Evolutionary conservation across 139 green algal genomes (phyloP), one percentile per base, ranked within the genome.

Genomic region (Mesostigma viride): DNA sequence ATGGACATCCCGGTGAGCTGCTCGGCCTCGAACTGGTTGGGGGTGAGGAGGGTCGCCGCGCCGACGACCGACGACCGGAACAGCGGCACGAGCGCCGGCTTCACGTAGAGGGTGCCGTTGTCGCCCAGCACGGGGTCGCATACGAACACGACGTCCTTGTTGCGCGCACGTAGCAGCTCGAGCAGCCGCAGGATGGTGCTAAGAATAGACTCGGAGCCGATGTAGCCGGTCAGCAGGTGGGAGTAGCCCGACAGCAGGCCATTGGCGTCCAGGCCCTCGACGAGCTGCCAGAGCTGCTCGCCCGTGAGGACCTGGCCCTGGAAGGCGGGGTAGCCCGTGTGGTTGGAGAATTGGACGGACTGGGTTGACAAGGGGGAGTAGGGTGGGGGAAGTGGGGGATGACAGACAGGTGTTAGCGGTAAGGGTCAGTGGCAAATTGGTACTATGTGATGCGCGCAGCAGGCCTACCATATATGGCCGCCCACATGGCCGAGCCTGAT

Each of bases 71-170:
- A 67, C 30, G 6, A 74, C 30, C 0, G 35, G 70, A 91, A 97
- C 0, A 83, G 77, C 0, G 74, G 58, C 11, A 92, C 78, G 28
- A 96, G 60, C 14, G 94, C 87, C 8, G 71, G 63, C 2, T 62
- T 35, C 0, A 92, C 77, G 70, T 96, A 97, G 46, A 96, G 64
- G 6, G 70, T 69, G 2, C 88, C 91, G 44, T 96, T 69, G 34
- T 97, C 91, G 2, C 91, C 91, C 78, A 95, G 74, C 1, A 97
- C 91, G 0, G 91, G 91, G 69, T 97, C 91, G 66, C 91, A 97
- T 26, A 96, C 87, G 28, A 70, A 80, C 20, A 76, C 40, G 0
- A 95, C 69, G 36, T 84, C 24, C 0, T 82, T 73, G 68, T 95
- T 88, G 35, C 71, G 34, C 1, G 65, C 28, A 27, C 81, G 67